These are phyloP conservation scores for Dryadomyces quercivorus DNA, from an alignment of 2,329 filamentous ascomycete species.

Conservation along the genomic window DNA sequence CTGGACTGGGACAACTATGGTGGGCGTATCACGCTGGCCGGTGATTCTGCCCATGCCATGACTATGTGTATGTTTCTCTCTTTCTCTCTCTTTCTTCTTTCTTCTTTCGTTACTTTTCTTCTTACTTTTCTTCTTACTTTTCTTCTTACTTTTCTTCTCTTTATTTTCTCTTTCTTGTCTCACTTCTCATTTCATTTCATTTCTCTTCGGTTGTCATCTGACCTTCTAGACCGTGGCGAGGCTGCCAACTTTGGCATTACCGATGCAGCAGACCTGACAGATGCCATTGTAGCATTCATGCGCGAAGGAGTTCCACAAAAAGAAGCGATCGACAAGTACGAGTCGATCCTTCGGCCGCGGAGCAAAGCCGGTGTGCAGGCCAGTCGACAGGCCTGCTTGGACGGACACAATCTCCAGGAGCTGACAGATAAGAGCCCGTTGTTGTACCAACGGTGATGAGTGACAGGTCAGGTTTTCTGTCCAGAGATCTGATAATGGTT, in stretches of 20 bases:
- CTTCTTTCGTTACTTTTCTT: no score
- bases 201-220: no score
- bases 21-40: background rate
- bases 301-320: background rate
- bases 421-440: background rate
- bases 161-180: background rate
- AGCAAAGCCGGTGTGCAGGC: background rate
- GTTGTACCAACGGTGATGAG: background rate
- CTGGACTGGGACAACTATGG: background rate
- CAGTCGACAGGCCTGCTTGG: background rate
- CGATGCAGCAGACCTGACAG: background rate
- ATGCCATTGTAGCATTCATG: background rate
- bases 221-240: background rate
- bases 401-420: background rate
- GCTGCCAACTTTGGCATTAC: background rate
- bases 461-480: no score
- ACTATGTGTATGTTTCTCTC: background rate
- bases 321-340: background rate
- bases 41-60: background rate
- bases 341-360: background rate
- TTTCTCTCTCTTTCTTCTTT: background rate
- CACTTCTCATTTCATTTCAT: no score
- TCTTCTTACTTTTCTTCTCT: background rate
- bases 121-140: no score
- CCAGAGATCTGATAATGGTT: no score